Base-by-base conservation (phyloP, 2,329 filamentous ascomycete genomes). In the Colletotrichum gloeosporioides region DNA sequence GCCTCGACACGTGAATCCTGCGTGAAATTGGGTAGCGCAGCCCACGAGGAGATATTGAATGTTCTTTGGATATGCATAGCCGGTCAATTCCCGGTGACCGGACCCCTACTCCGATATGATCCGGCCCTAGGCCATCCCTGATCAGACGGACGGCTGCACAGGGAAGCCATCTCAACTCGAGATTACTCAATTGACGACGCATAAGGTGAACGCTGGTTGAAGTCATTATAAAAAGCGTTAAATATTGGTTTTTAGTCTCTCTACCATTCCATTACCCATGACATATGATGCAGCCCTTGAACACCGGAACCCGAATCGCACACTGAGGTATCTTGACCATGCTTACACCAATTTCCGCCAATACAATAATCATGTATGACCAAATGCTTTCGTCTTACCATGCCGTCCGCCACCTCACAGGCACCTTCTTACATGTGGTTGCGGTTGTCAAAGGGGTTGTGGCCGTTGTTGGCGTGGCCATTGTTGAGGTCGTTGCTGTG, bases 381-480 rank as follows among this genome's bases (percentile, higher is more conserved):
- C 25, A 27, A 27, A 32, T 55, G 44, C 31, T 18, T 69, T 61
- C 63, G 15, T 59, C 53, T 36, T 29, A 25, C 36, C 65, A 49
- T 49, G 27, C 36, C 34, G 10, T 22, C 13, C 32, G 2, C 32
- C 59, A 1, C 16, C 22, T 25, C 18, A 0, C 59, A 18, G 10
- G 3, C 44, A 31, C 18, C 69, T 13, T 8, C 29, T 69, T 69
- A 76, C 71, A 70, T 66, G 65, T 67, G 67, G 32, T 69, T 59
- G 13, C 63, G 68, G 68, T 77, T 68, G 36, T 63, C 31, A n/a
- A 77, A 77, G n/a, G 76, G 76, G 62, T 76, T 68, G 18, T 70
- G 44, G 16, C 27, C 32, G 7, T 77, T 65, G 69, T 70, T 34
- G n/a, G 29, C 32, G 2, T 77, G 61, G 65, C 59, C 59, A 32